Base-by-base conservation (phyloP, 768 basidiomycete species). In the Phaeotremella fagi region DNA sequence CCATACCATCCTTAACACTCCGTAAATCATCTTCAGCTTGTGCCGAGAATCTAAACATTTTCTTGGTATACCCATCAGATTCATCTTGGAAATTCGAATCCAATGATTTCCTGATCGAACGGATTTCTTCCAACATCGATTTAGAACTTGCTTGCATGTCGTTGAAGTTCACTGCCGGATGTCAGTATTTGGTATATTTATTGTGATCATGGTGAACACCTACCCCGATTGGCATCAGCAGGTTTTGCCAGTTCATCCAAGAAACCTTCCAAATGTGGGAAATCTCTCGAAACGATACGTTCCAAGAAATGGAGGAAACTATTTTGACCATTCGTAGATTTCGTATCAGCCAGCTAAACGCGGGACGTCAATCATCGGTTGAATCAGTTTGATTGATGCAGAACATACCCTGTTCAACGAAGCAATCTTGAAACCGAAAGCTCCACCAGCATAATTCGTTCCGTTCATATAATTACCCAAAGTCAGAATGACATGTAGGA, bases 401-500 rank as follows among this genome's bases (percentile, higher is more conserved):
- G 18, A 20, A 58, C 77, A 57, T 65, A 85, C 90, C 81, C 91
- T 91, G 78, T 99, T 98, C 75, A 99, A 92, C 74, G 91, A 94
- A 76, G 89, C 90, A 48, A 98, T 83, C 66, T 87, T 84, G 82
- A 99, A 99, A 54, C 94, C 94, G 64, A 88, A 94, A 1, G 95
- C 95, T 27, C 92, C 92, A 50, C 94, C 94, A 73, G 94, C 95
- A 64, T 90, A 81, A 49, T 92, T 90, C 48, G 90, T 86, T 4
- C 91, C 90, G 70, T 99, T 99, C 85, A 98, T 91, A 74, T 90
- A 99, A 73, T 99, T 99, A 37, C 94, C 94, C 61, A 99, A 83
- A 63, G 92, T 80, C 14, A 99, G 83, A 60, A 98, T 95, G 36
- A 99, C 81, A 86, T 85, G 90, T 47, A 97, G 81, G 26, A 98